These are phyloP conservation scores for Magnusiomyces ingens DNA, from an alignment of 1,139 yeast genomes.

Conservation along the genomic window DNA sequence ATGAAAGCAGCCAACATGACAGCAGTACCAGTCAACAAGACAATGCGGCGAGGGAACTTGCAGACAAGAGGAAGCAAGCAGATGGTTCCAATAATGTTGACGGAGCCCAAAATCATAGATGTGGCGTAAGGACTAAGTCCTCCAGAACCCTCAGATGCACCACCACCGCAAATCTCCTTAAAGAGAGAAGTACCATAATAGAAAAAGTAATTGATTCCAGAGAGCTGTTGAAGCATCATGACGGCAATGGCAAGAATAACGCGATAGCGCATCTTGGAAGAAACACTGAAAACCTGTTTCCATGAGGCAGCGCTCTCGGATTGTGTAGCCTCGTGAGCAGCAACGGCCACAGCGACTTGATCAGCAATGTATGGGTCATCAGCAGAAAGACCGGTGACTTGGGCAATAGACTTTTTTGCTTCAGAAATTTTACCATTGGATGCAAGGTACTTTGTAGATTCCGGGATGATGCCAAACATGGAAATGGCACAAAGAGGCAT, in stretches of 20 bases:
- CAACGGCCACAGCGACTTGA: constrained; percentile 54
- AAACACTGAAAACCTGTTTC: constrained; percentile 58
- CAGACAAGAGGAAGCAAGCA: constrained; percentile 62
- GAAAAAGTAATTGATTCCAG: constrained; percentile 78
- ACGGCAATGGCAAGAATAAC: constrained; percentile 57
- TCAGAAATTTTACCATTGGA: constrained; percentile 47
- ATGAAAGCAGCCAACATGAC: constrained; percentile 61
- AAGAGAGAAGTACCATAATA: constrained; percentile 75
- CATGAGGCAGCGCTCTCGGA: constrained; percentile 56
- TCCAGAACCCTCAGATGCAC: constrained; percentile 32
- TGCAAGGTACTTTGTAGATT: constrained; percentile 68
- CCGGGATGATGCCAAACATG: constrained; percentile 68
- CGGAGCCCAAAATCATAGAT: constrained; percentile 71
- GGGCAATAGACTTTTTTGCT: constrained; percentile 57
- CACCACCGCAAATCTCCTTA: constrained; percentile 59
- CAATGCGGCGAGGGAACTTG: constrained; percentile 61
- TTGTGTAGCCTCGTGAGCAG: constrained; percentile 46
- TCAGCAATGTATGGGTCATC: constrained; percentile 52
- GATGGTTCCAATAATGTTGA: constrained; percentile 71
- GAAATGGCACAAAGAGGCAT: constrained; percentile 29
- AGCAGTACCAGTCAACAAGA: constrained; percentile 56
- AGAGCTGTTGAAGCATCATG: constrained; percentile 68
- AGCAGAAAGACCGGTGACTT: constrained; percentile 52
- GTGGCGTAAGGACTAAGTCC: constrained; percentile 45
- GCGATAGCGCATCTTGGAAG: constrained; percentile 61